These are phyloP conservation scores for Teunomyces aglyptinius DNA, from an alignment of 805 yeast species.

Conservation along the genomic window DNA sequence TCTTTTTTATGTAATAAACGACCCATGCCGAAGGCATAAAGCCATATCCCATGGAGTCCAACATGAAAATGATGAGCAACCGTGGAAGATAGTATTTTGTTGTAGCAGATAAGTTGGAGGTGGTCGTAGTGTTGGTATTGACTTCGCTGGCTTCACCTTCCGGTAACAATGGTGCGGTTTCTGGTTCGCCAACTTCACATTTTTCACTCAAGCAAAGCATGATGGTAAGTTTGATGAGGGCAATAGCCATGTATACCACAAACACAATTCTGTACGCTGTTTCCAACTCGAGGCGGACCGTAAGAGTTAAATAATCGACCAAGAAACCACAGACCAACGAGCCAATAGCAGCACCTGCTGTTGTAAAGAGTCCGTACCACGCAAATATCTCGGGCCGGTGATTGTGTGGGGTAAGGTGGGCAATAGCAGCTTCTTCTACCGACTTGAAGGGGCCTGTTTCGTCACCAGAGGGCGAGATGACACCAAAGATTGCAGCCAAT, in stretches of 20 bases:
- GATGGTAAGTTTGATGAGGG: slow-evolving; percentile 48
- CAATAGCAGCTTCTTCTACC: slow-evolving; percentile 78
- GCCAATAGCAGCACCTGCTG: slow-evolving; percentile 75
- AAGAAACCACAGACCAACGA: slow-evolving; percentile 60
- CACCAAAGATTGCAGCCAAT: slow-evolving; percentile 76
- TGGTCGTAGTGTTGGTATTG: slow-evolving; percentile 5
- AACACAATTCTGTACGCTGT: slow-evolving; percentile 58
- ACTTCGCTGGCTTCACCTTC: slow-evolving; percentile 13
- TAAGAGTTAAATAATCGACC: slow-evolving; percentile 44
- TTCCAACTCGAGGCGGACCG: slow-evolving; percentile 31
- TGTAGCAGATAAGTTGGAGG: slow-evolving; percentile 34
- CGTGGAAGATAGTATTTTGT: slow-evolving; percentile 46
- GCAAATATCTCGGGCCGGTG: slow-evolving; percentile 75
- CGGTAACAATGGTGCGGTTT: slow-evolving; percentile 4
- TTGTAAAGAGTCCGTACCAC: slow-evolving; percentile 64
- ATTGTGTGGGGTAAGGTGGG: slow-evolving; percentile 67
- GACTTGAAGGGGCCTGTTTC: slow-evolving; percentile 91
- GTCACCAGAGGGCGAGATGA: slow-evolving; percentile 84
- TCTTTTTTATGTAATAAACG: slow-evolving; percentile 69
- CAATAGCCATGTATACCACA: slow-evolving; percentile 52
- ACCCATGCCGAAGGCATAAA: slow-evolving; percentile 89
- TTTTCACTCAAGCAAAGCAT: slow-evolving; percentile 50
- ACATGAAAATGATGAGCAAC: slow-evolving; percentile 63
- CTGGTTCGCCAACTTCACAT: slow-evolving; percentile 44
- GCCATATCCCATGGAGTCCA: slow-evolving; percentile 86